Base-by-base conservation (phyloP, 345 rosid species). In the Murraya koenigii region DNA sequence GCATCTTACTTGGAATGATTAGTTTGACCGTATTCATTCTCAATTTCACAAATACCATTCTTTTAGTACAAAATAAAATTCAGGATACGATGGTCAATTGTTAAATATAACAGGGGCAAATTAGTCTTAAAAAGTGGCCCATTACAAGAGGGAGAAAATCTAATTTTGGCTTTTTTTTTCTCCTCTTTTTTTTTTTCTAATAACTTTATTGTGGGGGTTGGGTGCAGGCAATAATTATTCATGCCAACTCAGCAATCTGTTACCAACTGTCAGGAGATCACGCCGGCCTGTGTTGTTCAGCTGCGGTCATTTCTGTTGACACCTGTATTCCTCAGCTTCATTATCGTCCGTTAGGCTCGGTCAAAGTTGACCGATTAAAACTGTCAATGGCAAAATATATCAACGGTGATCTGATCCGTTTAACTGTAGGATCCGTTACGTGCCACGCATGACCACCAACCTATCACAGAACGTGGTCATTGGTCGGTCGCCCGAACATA, bases 221-320 rank as follows among this genome's bases (percentile, higher is more conserved):
- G 47, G 74, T 60, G 58, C 59, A 35, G 52, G n/a, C n/a, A n/a
- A 55, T 39, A 60, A 72, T 67, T 58, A 66, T 75, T 3, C 30
- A 58, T 25, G 79, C 87, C 81, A 76, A 59, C 84, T 68, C 79
- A 74, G 83, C 79, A 74, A 38, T 77, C 79, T 20, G 71, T 66
- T 74, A 77, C 67, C 71, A 70, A 79, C 61, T 73, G 79, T 80
- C 55, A 7, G 30, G 77, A 77, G 81, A 78, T 78, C 76, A 65
- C 70, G 82, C 66, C 66, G 80, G 84, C 6, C 13, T 80, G 74
- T 80, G 49, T 64, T 36, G 76, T 69, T 84, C 85, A 54, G 36
- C 80, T 80, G 78, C 78, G 75, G 44, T 36, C 77, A 30, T 25
- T 25, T 49, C 69, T 66, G 80, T 62, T 23, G 1, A 56, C 80